Conservation (phyloP, 768 basidiomycete species). For the Mycena haematopus region DNA sequence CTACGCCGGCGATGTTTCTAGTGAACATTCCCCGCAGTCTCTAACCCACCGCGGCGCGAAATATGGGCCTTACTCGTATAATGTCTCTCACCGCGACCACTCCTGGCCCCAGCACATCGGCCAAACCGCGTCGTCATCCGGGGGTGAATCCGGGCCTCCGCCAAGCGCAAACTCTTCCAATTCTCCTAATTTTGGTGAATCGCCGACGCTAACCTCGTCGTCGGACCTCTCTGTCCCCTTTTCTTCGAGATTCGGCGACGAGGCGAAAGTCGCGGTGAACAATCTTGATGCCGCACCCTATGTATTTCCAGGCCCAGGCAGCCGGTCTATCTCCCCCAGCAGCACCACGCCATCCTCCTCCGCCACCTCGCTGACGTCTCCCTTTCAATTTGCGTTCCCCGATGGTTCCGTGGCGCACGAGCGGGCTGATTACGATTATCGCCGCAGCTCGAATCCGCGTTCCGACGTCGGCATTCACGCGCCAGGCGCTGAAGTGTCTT, state of each 20-base stretch:
- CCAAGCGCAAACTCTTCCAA: conserved; percentile 53
- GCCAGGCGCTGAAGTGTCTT: conserved; percentile 64
- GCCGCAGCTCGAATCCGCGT: conserved; percentile 58
- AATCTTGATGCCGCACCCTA: conserved; percentile 62
- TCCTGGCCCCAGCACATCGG: conserved; percentile 46
- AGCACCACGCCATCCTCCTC: conserved; percentile 69
- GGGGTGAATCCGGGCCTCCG: conserved; percentile 48
- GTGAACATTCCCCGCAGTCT: conserved; percentile 40
- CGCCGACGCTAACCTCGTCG: conserved; percentile 58
- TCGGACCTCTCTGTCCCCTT: conserved; percentile 28
- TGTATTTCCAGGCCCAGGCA: conserved; percentile 62
- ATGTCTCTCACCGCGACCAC: conserved; percentile 44
- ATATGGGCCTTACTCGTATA: conserved; percentile 58
- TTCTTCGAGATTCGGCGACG: conserved; percentile 53
- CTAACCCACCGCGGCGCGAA: conserved; percentile 53
- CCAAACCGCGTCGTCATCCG: conserved; percentile 46
- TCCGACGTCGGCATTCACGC: conserved; percentile 70
- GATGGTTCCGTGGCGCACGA: conserved; percentile 61
- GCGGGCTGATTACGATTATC: conserved; percentile 69
- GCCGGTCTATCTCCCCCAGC: conserved; percentile 76
- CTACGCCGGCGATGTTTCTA: conserved; percentile 40
- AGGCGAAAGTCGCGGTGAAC: conserved; percentile 61
- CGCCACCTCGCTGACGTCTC: conserved; percentile 67
- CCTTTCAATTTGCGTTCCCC: conserved; percentile 71
- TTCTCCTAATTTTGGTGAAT: conserved; percentile 61